These are phyloP conservation scores for Senna siamea DNA, from an alignment of 306 rosid species.

Conservation along the genomic window DNA sequence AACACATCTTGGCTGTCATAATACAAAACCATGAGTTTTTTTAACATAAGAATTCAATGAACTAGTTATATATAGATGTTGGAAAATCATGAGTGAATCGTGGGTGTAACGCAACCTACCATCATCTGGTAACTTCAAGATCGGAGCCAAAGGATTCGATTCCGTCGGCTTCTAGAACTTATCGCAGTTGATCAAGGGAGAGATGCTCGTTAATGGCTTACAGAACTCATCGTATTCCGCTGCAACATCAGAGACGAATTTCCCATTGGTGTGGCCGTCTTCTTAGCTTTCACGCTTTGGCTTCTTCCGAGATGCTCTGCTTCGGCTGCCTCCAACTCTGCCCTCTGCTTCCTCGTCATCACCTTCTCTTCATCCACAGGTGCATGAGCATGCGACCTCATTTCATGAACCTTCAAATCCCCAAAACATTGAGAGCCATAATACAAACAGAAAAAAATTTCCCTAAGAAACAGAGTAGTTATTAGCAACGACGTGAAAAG, in stretches of 20 bases:
- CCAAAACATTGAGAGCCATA: too few relatives aligned
- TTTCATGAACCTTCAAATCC: conserved; percentile 69
- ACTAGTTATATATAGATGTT: too few relatives aligned
- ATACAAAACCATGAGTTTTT: too few relatives aligned
- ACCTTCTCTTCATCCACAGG: conserved; percentile 67
- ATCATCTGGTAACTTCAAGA: conserved; percentile 49
- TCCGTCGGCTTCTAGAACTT: conserved; percentile 65
- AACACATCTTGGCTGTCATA: conserved; percentile 86
- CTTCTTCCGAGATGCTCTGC: conserved; percentile 69
- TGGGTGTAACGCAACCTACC: conserved; percentile 41
- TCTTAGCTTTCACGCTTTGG: conserved; percentile 57
- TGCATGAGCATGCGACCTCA: conserved; percentile 64
- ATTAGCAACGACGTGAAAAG: too few relatives aligned
- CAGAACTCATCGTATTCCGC: conserved; percentile 65
- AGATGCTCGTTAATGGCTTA: conserved; percentile 56
- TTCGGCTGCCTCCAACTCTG: conserved; percentile 67
- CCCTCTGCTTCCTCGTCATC: conserved; percentile 86
- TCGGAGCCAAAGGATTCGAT: conserved; percentile 65
- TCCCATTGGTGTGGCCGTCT: conserved; percentile 53
- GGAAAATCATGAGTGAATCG: too few relatives aligned
- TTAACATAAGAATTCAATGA: not conserved
- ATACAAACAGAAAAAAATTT: too few relatives aligned
- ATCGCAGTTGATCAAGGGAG: conserved; percentile 58
- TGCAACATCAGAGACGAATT: conserved; percentile 37
- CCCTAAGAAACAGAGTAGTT: too few relatives aligned